These are phyloP conservation scores for Rhodofomes roseus DNA, from an alignment of 1,284 basidiomycete species.

Conservation along the genomic window DNA sequence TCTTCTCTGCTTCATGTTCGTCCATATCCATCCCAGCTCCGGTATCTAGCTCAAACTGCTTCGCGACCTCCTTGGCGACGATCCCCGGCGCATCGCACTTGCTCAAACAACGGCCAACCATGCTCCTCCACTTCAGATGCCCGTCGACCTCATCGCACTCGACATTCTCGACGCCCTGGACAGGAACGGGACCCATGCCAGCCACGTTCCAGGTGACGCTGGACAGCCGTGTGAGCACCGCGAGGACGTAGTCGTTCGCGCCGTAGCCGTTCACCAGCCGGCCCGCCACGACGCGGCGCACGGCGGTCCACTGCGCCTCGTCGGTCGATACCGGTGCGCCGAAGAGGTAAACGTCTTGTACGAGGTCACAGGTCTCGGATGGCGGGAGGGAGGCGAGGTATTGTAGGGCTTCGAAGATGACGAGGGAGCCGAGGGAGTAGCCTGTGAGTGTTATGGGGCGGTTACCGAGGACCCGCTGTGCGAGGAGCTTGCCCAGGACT, in stretches of 20 bases:
- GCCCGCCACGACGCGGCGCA: conserved; percentile 63
- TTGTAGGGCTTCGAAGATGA: conserved; percentile 48
- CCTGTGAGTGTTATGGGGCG: conserved; percentile 54
- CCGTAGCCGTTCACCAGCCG: conserved; percentile 74
- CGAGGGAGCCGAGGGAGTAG: conserved; percentile 53
- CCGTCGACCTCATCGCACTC: conserved; percentile 50
- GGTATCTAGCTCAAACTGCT: conserved; percentile 28
- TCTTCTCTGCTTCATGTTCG: conserved; percentile 17
- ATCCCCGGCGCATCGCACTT: conserved; percentile 39
- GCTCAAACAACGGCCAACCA: conserved; percentile 44
- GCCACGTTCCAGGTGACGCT: conserved; percentile 66
- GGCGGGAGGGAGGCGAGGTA: conserved; percentile 37
- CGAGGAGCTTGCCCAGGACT: conserved; percentile 51
- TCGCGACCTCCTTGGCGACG: conserved; percentile 33
- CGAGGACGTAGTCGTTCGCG: conserved; percentile 70
- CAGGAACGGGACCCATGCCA: conserved; percentile 59
- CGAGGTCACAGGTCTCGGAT: conserved; percentile 43
- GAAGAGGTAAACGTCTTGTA: conserved; percentile 76
- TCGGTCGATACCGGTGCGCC: conserved; percentile 65
- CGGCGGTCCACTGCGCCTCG: conserved; percentile 54
- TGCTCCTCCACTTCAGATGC: conserved; percentile 51
- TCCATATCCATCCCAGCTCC: conserved; percentile 21
- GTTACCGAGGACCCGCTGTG: conserved; percentile 49
- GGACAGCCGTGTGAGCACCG: conserved; percentile 66
- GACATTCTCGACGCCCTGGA: conserved; percentile 71